phyloP scores from a whole-genome alignment of 2,329 filamentous ascomycete genomes.

The Aureobasidium pullulans region DNA sequence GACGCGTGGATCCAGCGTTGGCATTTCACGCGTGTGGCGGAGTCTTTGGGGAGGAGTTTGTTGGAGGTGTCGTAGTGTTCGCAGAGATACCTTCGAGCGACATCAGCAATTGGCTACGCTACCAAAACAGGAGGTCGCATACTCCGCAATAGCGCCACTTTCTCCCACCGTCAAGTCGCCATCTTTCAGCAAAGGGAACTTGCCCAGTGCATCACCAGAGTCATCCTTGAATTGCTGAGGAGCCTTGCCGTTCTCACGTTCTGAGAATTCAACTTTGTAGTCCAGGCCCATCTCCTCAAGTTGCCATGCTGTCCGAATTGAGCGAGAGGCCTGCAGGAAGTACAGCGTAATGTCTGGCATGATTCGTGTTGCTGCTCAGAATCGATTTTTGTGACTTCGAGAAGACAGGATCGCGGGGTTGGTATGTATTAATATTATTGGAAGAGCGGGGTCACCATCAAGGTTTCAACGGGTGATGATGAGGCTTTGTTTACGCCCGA shows the following conservation, averaged over 20 bases:
- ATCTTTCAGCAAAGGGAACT: constrained; percentile 39
- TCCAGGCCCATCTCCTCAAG: constrained; percentile 38
- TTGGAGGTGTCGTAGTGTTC: constrained; percentile 37
- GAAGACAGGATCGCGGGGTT: not conserved
- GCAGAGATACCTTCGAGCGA: constrained; percentile 34
- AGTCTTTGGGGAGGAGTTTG: constrained; percentile 31
- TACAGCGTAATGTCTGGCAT: constrained; percentile 34
- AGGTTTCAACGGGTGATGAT: not conserved
- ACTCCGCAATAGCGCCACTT: constrained; percentile 43
- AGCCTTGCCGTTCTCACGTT: constrained; percentile 33
- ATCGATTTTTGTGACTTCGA: not conserved
- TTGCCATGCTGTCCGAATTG: constrained; percentile 40
- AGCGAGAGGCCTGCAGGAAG: constrained; percentile 41
- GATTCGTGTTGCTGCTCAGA: not conserved
- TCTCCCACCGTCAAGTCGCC: constrained; percentile 34
- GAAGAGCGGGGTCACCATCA: constrained; percentile 10
- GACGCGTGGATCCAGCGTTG: constrained; percentile 41
- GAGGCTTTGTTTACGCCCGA: not conserved
- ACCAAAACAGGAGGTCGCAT: not conserved
- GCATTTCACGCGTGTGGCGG: constrained; percentile 30
- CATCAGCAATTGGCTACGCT: not conserved
- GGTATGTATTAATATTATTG: not conserved
- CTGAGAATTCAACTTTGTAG: constrained; percentile 35
- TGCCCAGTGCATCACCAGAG: constrained; percentile 37
- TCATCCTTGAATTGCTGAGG: constrained; percentile 36